These are phyloP conservation scores for Taxillus chinensis DNA, from an alignment of 164 flowering plant species.

Conservation along the genomic window DNA sequence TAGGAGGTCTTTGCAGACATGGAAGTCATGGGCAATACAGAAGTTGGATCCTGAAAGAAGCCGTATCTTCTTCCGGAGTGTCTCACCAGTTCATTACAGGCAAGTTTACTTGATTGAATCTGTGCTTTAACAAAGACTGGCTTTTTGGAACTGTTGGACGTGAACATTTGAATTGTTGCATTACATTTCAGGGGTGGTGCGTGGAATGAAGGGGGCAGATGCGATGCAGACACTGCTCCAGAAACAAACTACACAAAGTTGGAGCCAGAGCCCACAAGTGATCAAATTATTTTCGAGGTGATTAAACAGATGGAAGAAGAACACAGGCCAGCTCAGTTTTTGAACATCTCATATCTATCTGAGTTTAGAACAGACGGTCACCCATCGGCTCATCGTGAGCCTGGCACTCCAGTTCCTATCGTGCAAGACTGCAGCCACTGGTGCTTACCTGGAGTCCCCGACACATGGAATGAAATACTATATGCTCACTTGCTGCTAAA, in stretches of 20 bases:
- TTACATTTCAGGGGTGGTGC: conserved; percentile 47
- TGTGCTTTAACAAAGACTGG: too few species aligned
- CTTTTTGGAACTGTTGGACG: too few species aligned
- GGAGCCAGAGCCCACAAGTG: conserved; percentile 39
- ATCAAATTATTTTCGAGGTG: conserved; percentile 24
- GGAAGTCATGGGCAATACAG: conserved; percentile 41
- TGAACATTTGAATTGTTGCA: too few species aligned
- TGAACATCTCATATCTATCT: conserved; percentile 62
- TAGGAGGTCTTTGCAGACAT: conserved; percentile 41
- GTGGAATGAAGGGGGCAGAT: conserved; percentile 60
- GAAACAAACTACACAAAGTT: conserved; percentile 36
- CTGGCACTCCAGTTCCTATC: conserved; percentile 34
- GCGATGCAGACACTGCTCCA: conserved; percentile 33
- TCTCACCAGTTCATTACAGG: conserved; percentile 67
- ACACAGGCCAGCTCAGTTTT: conserved; percentile 25
- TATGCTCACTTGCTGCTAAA: conserved; percentile 33
- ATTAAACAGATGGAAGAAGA: conserved; percentile 29
- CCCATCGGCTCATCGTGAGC: conserved; percentile 53
- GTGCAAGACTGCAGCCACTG: conserved; percentile 74
- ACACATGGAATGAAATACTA: conserved; percentile 63
- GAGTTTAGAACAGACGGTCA: conserved; percentile 58
- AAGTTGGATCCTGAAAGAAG: conserved; percentile 25
- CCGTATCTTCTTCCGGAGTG: conserved; percentile 54
- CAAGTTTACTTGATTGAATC: neutral
- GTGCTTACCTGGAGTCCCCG: conserved; percentile 90